Evolutionary conservation across 192 early-diverging fungal genomes (phyloP), one percentile per base, ranked within the genome.

Genomic region (Coemansia erecta): DNA sequence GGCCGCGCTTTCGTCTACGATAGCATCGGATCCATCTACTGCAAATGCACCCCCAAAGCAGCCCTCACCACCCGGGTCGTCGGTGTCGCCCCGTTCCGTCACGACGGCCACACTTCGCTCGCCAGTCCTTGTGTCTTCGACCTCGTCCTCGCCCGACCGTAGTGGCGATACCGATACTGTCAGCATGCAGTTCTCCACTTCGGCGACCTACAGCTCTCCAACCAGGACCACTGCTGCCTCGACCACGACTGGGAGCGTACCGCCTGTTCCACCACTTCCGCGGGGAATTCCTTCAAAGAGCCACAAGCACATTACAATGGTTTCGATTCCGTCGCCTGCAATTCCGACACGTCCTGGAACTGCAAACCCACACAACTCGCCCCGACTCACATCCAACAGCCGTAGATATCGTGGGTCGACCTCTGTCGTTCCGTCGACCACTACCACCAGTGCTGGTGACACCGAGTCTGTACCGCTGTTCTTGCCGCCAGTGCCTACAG

Each of bases 221-320:
- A 18, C 51, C 23, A 53, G 51, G 28, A 9, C n/a, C 8, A 26
- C 31, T 28, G 31, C 51, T n/a, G 14, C n/a, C 3, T 31, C 31
- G 14, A 53, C 53, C 53, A 41, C 14, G 21, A 45, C 23, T 42
- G 56, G 56, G 42, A 46, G 43, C 56, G 31, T 55, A 18, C 53
- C 73, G 45, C 73, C 67, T 11, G 73, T 76, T 26, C 73, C 73
- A 12, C 67, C 66, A 35, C 73, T 76, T 37, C 73, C 73, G 7
- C 21, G 18, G 18, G 52, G 51, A 50, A 61, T 65, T 19, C 48
- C 31, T 40, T n/a, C 47, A 17, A 37, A 41, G 40, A 18, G 4
- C 50, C 24, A 45, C 49, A 31, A 53, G 50, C 24, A 46, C 40
- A 9, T 11, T 13, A 41, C 60, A 13, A 33, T 43, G 24, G 50